Evolutionary conservation across 495 filamentous ascomycete genomes (phyloP).

Genomic region (Thermothielavioides terrestris): DNA sequence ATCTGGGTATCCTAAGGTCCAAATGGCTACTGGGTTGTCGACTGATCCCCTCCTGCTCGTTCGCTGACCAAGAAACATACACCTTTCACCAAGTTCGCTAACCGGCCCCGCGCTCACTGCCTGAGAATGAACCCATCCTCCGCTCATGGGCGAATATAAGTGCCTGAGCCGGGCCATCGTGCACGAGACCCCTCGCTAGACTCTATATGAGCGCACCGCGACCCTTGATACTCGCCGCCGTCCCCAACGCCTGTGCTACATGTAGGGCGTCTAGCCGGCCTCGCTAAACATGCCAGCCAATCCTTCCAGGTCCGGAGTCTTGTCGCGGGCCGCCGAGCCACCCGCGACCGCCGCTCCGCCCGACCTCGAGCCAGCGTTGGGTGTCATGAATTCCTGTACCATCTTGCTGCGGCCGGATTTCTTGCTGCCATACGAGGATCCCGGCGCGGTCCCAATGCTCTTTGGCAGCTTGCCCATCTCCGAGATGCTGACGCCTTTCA

Average conservation of each 20-base stretch:
- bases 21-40: too few species aligned
- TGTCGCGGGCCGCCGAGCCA: conserved; percentile 8
- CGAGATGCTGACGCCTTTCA: conserved; percentile 82
- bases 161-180: too few species aligned
- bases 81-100: too few species aligned
- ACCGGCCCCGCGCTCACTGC: too few species aligned
- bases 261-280: conserved; percentile 6
- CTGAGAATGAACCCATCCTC: too few species aligned
- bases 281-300: conserved; percentile 37
- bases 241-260: not conserved
- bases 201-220: not conserved
- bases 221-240: not conserved
- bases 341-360: conserved; percentile 4
- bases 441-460: conserved; percentile 19
- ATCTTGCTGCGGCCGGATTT: conserved; percentile 43
- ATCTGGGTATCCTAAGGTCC: too few species aligned
- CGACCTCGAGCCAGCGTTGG: not conserved
- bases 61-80: too few species aligned
- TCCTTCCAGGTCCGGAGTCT: conserved; percentile 35
- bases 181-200: not conserved
- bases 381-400: conserved; percentile 50
- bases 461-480: conserved; percentile 77
- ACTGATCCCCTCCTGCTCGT: too few species aligned
- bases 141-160: too few species aligned
- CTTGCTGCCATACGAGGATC: conserved; percentile 15